Percentiles rank a stretch among this genome's conserved stretches.
phyloP scores from a whole-genome alignment of 257 asterid genomes.

The Knoxia roxburghii region DNA sequence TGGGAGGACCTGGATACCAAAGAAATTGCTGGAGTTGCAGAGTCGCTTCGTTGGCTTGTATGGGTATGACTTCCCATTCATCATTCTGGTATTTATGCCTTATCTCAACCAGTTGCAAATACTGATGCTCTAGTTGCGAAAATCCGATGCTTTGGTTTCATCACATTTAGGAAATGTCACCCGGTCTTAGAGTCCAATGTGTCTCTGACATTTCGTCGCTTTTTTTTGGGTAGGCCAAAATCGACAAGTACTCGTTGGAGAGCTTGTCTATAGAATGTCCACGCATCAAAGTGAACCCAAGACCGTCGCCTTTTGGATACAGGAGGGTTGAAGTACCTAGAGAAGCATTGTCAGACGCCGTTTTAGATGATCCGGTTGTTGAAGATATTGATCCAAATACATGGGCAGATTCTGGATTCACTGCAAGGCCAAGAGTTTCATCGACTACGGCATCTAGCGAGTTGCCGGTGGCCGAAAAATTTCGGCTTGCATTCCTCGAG shows the following conservation, averaged over 20 bases:
- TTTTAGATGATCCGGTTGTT: constrained; percentile 59
- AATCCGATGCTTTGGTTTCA: neutral
- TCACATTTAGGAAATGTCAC: neutral
- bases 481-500: constrained; percentile 81
- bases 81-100: neutral
- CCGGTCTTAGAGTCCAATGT: neutral
- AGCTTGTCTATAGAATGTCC: constrained; percentile 63
- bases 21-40: constrained; percentile 53
- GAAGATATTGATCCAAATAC: constrained; percentile 66
- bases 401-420: constrained; percentile 57
- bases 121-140: neutral
- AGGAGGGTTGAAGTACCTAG: constrained; percentile 61
- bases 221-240: constrained; percentile 49
- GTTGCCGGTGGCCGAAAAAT: constrained; percentile 79
- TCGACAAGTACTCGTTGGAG: constrained; percentile 68
- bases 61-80: constrained; percentile 58
- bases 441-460: constrained; percentile 36
- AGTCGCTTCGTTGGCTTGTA: constrained; percentile 87
- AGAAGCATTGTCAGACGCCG: constrained; percentile 51
- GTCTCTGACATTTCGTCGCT: constrained; percentile 4
- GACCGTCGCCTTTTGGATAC: constrained; percentile 58
- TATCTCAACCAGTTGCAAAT: neutral
- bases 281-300: constrained; percentile 71
- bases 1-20: constrained; percentile 91
- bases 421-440: constrained; percentile 19